A percentile compares a stretch with the other conserved stretches of the same genome.
Conservation (phyloP, 2,329 filamentous ascomycete species). For the Aspergillus brunneoviolaceus region DNA sequence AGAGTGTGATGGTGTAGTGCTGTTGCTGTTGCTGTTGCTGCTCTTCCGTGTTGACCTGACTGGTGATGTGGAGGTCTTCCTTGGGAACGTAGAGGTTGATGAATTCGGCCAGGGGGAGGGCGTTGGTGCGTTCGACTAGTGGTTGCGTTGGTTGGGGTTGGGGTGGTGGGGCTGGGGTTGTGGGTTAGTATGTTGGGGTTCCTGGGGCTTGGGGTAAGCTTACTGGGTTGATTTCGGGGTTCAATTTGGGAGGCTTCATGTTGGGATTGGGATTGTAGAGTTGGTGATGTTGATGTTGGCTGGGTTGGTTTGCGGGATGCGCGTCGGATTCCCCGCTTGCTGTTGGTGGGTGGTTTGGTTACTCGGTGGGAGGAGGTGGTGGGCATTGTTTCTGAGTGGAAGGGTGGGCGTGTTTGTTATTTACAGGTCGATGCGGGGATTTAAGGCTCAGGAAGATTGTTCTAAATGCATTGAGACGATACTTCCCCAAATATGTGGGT, state of each 20-base stretch:
- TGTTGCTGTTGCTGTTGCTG: neutral
- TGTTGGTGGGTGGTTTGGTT: neutral
- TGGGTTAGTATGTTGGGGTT: neutral
- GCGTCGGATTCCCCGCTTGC: neutral
- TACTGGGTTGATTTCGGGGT: neutral
- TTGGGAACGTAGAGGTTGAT: conserved; percentile 33
- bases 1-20: conserved; percentile 28
- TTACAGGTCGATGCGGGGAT: neutral
- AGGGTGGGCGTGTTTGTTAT: neutral
- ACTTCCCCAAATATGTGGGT: too few species aligned
- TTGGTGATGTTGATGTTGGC: neutral
- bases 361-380: neutral
- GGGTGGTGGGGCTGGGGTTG: neutral
- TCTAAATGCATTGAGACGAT: too few species aligned
- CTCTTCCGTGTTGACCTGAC: neutral
- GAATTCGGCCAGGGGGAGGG: conserved; percentile 41
- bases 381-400: neutral
- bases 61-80: conserved; percentile 6
- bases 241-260: neutral
- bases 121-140: conserved; percentile 46
- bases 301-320: neutral
- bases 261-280: neutral
- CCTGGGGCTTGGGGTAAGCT: neutral
- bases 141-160: conserved; percentile 18
- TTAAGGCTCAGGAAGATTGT: neutral